A percentile compares a stretch with the other conserved stretches of the same genome.
Conservation (phyloP, 148 eudicot species). For the Rhododendron kiyosumense region DNA sequence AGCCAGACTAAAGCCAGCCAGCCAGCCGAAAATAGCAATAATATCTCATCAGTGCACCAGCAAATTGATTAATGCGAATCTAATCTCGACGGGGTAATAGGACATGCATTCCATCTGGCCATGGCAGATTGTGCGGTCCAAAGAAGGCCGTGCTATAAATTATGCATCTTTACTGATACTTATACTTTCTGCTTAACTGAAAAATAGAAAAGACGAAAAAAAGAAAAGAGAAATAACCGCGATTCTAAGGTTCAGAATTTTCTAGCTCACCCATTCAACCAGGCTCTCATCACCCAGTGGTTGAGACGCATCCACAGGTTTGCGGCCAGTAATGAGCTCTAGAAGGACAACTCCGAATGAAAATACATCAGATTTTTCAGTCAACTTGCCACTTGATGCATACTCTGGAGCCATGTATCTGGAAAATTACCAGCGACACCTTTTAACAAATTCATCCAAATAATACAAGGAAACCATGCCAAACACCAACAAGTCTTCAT, state of each 20-base stretch:
- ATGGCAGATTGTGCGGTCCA: slow-evolving; percentile 1
- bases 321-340: slow-evolving; percentile 89
- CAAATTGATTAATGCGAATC: background rate
- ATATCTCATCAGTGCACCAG: background rate
- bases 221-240: background rate
- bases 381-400: slow-evolving; percentile 89
- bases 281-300: slow-evolving; percentile 95
- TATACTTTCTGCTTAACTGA: background rate
- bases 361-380: slow-evolving; percentile 93
- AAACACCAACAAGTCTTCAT: background rate
- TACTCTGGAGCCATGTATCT: slow-evolving; percentile 99
- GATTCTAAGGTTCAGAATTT: background rate
- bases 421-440: slow-evolving; percentile 15
- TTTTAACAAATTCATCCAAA: slow-evolving; percentile 10
- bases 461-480: background rate
- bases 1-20: background rate
- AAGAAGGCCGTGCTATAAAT: background rate
- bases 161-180: background rate
- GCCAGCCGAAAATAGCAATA: background rate
- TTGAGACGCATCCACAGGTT: slow-evolving; percentile 78
- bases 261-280: slow-evolving; percentile 89
- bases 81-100: background rate
- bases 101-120: background rate
- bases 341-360: slow-evolving; percentile 93
- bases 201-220: background rate